These are phyloP conservation scores for Myriosclerotinia duriaeana DNA, from an alignment of 2,329 filamentous ascomycete genomes.

Conservation along the genomic window DNA sequence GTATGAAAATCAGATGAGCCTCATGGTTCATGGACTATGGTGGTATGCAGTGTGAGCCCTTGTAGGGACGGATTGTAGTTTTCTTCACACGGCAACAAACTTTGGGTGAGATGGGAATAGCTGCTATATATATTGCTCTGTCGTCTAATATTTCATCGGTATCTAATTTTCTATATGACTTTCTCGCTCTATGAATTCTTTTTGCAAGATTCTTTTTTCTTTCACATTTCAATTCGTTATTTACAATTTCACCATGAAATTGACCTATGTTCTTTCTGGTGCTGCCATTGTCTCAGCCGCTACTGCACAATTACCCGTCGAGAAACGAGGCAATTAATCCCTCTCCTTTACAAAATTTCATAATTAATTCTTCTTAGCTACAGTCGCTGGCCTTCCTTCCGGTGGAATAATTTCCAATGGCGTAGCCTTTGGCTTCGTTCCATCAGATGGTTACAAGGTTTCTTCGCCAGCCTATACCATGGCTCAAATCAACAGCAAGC, in stretches of 20 bases:
- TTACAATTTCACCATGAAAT: constrained; percentile 14
- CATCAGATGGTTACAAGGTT: constrained; percentile 22
- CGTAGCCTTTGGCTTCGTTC: constrained; percentile 25
- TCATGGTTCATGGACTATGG: not conserved
- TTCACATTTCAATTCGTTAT: not conserved
- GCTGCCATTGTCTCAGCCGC: constrained; percentile 1
- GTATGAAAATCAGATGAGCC: not conserved
- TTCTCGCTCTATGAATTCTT: not conserved
- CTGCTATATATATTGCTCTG: not conserved
- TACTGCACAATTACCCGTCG: not conserved
- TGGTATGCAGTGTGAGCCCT: not conserved
- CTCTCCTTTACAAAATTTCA: not conserved
- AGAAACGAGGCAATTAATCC: constrained; percentile 10
- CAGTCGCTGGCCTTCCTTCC: constrained; percentile 13
- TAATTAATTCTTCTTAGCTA: not conserved
- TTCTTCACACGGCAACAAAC: not conserved
- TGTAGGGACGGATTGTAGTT: too few relatives aligned
- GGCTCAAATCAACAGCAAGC: constrained; percentile 21
- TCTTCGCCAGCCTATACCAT: constrained; percentile 23
- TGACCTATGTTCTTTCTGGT: constrained; percentile 4
- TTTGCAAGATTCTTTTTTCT: not conserved
- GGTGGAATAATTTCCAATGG: constrained; percentile 23
- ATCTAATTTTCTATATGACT: not conserved
- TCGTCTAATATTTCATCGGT: not conserved
- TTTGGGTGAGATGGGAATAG: not conserved